phyloP scores from a whole-genome alignment of 2,329 filamentous ascomycete genomes.

The Beauveria rudraprayagi region DNA sequence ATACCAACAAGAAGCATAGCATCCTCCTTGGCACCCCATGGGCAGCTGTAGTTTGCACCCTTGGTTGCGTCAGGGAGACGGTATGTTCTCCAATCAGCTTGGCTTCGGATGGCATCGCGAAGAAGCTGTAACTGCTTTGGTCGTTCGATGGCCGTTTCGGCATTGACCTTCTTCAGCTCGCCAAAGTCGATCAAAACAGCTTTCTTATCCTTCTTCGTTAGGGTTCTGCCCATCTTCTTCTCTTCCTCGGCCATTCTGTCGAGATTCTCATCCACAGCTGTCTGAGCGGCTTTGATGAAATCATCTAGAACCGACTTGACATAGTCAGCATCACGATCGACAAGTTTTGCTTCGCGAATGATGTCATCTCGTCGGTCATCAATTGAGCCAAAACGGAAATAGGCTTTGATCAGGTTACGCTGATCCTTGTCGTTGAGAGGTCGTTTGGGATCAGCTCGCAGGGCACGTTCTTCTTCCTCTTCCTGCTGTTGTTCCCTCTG shows the following conservation, averaged over 20 bases:
- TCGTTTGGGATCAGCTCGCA: slow-evolving; percentile 76
- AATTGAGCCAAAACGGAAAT: slow-evolving; percentile 83
- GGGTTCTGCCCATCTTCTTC: slow-evolving; percentile 68
- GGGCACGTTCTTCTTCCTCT: slow-evolving; percentile 64
- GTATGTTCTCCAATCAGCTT: slow-evolving; percentile 68
- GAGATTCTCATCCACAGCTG: slow-evolving; percentile 58
- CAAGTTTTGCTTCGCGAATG: slow-evolving; percentile 75
- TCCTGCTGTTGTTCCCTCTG: slow-evolving; percentile 59
- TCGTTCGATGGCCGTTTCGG: slow-evolving; percentile 87
- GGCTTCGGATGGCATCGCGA: slow-evolving; percentile 60
- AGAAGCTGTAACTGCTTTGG: slow-evolving; percentile 83
- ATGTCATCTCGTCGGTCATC: slow-evolving; percentile 84
- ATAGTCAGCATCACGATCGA: slow-evolving; percentile 73
- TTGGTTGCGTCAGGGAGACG: slow-evolving; percentile 88
- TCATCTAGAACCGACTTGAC: slow-evolving; percentile 69
- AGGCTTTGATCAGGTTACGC: slow-evolving; percentile 81
- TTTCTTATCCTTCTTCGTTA: slow-evolving; percentile 97
- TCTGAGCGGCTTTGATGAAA: slow-evolving; percentile 52
- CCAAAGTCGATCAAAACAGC: slow-evolving; percentile 92
- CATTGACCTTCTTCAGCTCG: slow-evolving; percentile 90
- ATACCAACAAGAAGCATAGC: slow-evolving; percentile 96
- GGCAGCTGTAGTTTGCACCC: slow-evolving; percentile 79
- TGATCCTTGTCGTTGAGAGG: slow-evolving; percentile 89
- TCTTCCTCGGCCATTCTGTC: slow-evolving; percentile 72
- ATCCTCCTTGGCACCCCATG: slow-evolving; percentile 90